Evolutionary conservation across 108 stramenopile genomes (phyloP).

Genomic region (Nitzschia putrida): DNA sequence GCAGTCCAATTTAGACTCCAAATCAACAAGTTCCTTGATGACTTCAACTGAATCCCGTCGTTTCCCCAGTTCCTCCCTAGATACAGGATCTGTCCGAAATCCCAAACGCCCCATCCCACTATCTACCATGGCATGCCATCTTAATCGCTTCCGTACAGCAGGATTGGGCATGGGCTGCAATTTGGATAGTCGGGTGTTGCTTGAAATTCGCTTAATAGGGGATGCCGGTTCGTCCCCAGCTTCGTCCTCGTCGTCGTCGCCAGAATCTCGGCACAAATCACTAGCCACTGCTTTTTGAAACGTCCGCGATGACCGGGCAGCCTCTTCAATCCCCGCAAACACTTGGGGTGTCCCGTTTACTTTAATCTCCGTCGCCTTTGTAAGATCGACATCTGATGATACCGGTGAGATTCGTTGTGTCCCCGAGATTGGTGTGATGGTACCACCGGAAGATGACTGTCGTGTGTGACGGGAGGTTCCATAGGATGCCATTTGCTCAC

Average conservation of each 20-base stretch:
- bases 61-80: constrained; percentile 34
- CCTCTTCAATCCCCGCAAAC: constrained; percentile 66
- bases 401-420: constrained; percentile 21
- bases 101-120: constrained; percentile 76
- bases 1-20: constrained; percentile 45
- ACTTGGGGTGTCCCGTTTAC: constrained; percentile 14
- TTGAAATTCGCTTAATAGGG: constrained; percentile 9
- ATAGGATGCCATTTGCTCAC: constrained; percentile 6
- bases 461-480: constrained; percentile 2
- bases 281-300: constrained; percentile 39
- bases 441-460: background rate
- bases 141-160: constrained; percentile 38
- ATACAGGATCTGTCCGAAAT: constrained; percentile 47
- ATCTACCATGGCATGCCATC: constrained; percentile 72
- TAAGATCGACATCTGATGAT: constrained; percentile 1
- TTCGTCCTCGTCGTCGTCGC: constrained; percentile 18
- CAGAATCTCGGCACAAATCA: constrained; percentile 16
- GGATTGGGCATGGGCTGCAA: background rate
- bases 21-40: constrained; percentile 58
- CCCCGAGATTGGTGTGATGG: constrained; percentile 11
- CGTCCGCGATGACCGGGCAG: constrained; percentile 49
- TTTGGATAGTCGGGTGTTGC: constrained; percentile 27
- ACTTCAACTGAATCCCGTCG: constrained; percentile 55
- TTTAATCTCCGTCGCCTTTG: background rate
- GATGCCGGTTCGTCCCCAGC: background rate